A percentile compares a stretch with the other conserved stretches of the same genome.
Evolutionary conservation across 169 alveolate genomes (phyloP).

Genomic region (Cryptosporidium bovis): DNA sequence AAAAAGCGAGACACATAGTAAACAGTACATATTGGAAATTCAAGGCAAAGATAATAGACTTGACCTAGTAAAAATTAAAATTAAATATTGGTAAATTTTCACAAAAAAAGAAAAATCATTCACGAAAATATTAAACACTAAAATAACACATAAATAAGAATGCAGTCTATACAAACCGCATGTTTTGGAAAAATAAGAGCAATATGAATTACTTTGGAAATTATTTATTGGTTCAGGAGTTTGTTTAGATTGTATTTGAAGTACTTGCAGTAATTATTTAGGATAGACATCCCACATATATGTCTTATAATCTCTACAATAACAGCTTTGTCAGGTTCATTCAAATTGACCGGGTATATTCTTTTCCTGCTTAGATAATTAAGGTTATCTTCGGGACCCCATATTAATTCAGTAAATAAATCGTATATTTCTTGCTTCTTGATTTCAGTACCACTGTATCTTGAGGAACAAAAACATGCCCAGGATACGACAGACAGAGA

Average conservation of each 20-base stretch:
- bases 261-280: constrained; percentile 20
- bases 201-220: too few relatives aligned
- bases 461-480: constrained; percentile 47
- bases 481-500: not conserved
- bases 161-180: too few relatives aligned
- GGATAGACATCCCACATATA: constrained; percentile 60
- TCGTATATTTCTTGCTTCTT: constrained; percentile 57
- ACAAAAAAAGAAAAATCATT: not conserved
- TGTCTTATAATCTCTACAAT: constrained; percentile 26
- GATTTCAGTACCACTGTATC: constrained; percentile 12
- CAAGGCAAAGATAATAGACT: too few relatives aligned
- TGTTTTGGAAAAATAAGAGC: too few relatives aligned
- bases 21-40: too few relatives aligned
- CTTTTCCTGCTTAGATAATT: constrained; percentile 9
- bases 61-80: too few relatives aligned
- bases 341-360: constrained; percentile 42
- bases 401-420: constrained; percentile 23
- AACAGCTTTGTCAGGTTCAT: constrained; percentile 39
- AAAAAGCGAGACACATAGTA: too few relatives aligned
- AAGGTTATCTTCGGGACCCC: constrained; percentile 39
- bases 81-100: not conserved
- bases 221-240: not conserved
- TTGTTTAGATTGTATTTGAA: constrained; percentile 34
- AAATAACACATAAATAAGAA: too few relatives aligned
- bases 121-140: too few relatives aligned